Percentiles rank a stretch among this genome's conserved stretches.
These are phyloP conservation scores for Kodamaea fukazawae DNA, from an alignment of 805 yeast species.

Conservation along the genomic window DNA sequence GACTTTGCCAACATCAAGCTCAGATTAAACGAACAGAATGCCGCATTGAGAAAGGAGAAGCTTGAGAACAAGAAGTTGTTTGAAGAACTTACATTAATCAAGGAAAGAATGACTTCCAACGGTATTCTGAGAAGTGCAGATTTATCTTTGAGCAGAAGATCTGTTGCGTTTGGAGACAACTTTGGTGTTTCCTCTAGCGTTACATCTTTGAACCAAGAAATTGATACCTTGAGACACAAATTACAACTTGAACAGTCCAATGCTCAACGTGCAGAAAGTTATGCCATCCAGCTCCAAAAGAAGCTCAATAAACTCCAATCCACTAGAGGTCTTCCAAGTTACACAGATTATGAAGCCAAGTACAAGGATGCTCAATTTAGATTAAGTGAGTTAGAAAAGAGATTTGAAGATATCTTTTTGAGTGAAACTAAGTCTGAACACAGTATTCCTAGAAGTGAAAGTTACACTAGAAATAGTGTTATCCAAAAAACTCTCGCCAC, in stretches of 20 bases:
- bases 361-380: constrained; percentile 35
- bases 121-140: constrained; percentile 26
- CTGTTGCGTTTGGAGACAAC: constrained; percentile 4
- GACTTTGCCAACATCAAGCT: constrained; percentile 50
- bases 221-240: constrained; percentile 46
- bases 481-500: constrained; percentile 22
- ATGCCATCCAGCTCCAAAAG: constrained; percentile 44
- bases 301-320: constrained; percentile 41
- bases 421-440: constrained; percentile 9
- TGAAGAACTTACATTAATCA: constrained; percentile 58
- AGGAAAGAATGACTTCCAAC: constrained; percentile 52
- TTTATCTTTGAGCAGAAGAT: constrained; percentile 28
- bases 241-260: constrained; percentile 52
- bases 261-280: constrained; percentile 49
- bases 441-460: constrained; percentile 32
- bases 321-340: constrained; percentile 35
- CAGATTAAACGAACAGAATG: constrained; percentile 51
- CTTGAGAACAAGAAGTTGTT: constrained; percentile 45
- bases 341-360: constrained; percentile 35
- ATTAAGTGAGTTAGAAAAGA: constrained; percentile 30
- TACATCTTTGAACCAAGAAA: constrained; percentile 35
- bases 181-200: constrained; percentile 12
- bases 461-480: constrained; percentile 27
- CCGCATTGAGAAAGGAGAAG: constrained; percentile 46
- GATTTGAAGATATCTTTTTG: constrained; percentile 23